Conservation (phyloP, 1,284 basidiomycete genomes). For the Boletus holoroseus region DNA sequence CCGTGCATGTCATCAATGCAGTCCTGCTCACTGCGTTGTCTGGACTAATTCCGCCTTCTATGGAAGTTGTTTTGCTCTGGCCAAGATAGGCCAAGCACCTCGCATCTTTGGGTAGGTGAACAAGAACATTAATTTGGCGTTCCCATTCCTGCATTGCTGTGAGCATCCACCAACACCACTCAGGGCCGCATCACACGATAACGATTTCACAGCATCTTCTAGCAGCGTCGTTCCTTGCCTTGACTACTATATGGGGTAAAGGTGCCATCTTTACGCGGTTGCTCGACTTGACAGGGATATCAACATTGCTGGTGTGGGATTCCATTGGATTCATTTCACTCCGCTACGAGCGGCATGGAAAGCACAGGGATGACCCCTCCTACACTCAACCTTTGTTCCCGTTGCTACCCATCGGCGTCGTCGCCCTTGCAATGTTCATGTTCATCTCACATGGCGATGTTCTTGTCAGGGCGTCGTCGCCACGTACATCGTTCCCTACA, state of each 20-base stretch:
- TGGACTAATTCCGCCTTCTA: constrained; percentile 57
- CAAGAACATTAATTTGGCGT: constrained; percentile 61
- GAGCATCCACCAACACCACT: constrained; percentile 16
- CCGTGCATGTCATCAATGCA: constrained; percentile 52
- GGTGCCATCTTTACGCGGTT: constrained; percentile 55
- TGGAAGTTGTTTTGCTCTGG: constrained; percentile 56
- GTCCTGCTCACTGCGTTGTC: constrained; percentile 61
- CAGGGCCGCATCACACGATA: background rate
- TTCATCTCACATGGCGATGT: constrained; percentile 30
- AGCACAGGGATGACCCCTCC: constrained; percentile 36
- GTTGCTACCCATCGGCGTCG: constrained; percentile 40
- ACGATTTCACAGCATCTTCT: constrained; percentile 38
- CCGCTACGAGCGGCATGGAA: constrained; percentile 44
- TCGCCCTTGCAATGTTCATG: constrained; percentile 43
- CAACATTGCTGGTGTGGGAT: constrained; percentile 63
- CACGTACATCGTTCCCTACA: no score
- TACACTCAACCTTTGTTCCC: constrained; percentile 47
- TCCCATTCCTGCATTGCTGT: constrained; percentile 50
- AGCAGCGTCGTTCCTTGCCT: constrained; percentile 44
- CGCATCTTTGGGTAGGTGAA: constrained; percentile 48
- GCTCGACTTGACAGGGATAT: constrained; percentile 64
- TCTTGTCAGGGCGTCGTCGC: constrained; percentile 38
- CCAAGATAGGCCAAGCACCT: constrained; percentile 44
- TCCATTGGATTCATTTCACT: constrained; percentile 51
- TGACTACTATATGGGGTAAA: constrained; percentile 52